phyloP scores from a whole-genome alignment of 768 basidiomycete genomes.

The Ramaria sp. region DNA sequence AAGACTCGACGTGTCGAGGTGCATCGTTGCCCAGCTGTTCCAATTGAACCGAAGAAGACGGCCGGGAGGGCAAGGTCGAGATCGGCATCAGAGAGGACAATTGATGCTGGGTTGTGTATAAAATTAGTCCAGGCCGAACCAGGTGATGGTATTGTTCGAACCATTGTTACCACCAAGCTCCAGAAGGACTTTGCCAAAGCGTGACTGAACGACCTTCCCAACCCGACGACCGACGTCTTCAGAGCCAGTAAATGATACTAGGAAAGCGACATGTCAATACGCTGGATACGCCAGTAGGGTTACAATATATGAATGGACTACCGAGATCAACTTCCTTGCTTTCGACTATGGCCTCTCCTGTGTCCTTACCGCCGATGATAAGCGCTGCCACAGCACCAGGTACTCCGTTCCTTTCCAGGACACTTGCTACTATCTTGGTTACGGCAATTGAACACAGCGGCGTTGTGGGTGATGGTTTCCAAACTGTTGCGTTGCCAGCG shows the following conservation, averaged over 20 bases:
- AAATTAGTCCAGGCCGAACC: background rate
- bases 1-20: conserved; percentile 88
- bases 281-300: background rate
- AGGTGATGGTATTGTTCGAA: conserved; percentile 21
- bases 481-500: conserved; percentile 86
- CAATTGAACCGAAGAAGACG: conserved; percentile 90
- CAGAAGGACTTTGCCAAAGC: conserved; percentile 84
- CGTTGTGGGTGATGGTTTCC: conserved; percentile 91
- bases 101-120: conserved; percentile 48
- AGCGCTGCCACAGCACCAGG: conserved; percentile 79
- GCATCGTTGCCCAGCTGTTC: conserved; percentile 68
- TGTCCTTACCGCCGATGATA: conserved; percentile 72
- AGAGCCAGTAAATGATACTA: conserved; percentile 94
- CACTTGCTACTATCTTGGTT: conserved; percentile 69
- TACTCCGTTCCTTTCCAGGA: conserved; percentile 74
- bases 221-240: conserved; percentile 81
- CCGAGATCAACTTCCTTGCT: conserved; percentile 71
- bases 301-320: conserved; percentile 21
- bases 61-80: conserved; percentile 80
- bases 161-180: conserved; percentile 96
- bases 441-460: conserved; percentile 87
- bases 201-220: conserved; percentile 75
- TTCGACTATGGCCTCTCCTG: conserved; percentile 70
- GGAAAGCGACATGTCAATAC: background rate
- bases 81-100: conserved; percentile 92